These are phyloP conservation scores for Fragaria nilgerrensis DNA, from an alignment of 306 rosid genomes.

Conservation along the genomic window DNA sequence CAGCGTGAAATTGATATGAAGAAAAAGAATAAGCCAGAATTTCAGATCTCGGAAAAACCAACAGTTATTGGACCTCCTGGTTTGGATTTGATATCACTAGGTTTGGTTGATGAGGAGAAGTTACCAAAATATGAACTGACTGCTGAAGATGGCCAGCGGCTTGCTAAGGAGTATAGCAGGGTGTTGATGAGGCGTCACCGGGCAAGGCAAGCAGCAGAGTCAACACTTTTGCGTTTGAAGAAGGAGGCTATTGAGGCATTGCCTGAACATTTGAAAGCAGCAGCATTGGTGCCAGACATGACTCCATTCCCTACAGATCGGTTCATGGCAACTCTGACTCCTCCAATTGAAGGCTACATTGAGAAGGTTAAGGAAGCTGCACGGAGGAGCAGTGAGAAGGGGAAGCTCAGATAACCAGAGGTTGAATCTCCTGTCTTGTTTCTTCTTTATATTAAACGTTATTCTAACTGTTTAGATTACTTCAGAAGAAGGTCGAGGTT, in stretches of 20 bases:
- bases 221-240: constrained; percentile 56
- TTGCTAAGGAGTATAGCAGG: constrained; percentile 94
- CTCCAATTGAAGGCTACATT: constrained; percentile 68
- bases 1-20: constrained; percentile 65
- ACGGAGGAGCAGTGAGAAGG: constrained; percentile 54
- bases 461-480: background rate
- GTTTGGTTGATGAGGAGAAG: constrained; percentile 80
- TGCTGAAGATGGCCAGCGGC: constrained; percentile 68
- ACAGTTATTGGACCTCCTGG: constrained; percentile 67
- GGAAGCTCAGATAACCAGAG: constrained; percentile 67
- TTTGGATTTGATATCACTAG: constrained; percentile 62
- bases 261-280: constrained; percentile 65
- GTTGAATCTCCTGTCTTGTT: constrained; percentile 12
- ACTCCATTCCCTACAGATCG: constrained; percentile 66
- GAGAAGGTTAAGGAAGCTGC: constrained; percentile 87
- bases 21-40: constrained; percentile 41
- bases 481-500: background rate
- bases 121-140: constrained; percentile 67
- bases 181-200: constrained; percentile 77
- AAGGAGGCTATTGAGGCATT: constrained; percentile 85
- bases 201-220: constrained; percentile 75
- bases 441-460: background rate
- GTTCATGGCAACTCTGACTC: constrained; percentile 86
- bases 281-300: constrained; percentile 81
- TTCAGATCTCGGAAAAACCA: constrained; percentile 54